Base-by-base conservation (phyloP, 1,139 yeast species). In the Magnusiomyces sp. region DNA sequence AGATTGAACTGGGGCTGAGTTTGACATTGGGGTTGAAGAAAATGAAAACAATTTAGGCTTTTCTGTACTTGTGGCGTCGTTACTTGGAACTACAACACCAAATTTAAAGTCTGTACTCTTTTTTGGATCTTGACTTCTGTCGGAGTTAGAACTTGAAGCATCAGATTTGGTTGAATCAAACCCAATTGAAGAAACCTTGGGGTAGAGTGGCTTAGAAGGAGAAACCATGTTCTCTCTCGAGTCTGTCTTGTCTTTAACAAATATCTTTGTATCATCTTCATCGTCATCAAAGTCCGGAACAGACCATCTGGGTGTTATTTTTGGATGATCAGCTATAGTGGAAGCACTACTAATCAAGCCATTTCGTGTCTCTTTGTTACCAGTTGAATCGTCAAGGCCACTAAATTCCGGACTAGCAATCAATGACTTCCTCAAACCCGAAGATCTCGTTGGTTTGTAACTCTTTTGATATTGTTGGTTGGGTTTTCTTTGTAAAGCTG, bases 391-490 rank as follows among this genome's bases (percentile, higher is more conserved):
- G 7, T 23, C 29, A 23, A 23, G 4, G 29, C 29, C 29, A 23
- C 29, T 23, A 23, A 23, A 23, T 27, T 41, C 43, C 1, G 62
- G 59, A 31, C 58, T 58, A 7, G 59, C 54, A 16, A 55, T 51
- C 13, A 56, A 45, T 0, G 62, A 55, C 37, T 60, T 55, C 7
- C 66, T 53, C 37, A 62, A 53, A 27, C 55, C 53, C 1, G 64
- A 61, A 3, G 65, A 57, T 36, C 53, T 56, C 1, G 56, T 50
- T 1, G 66, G 66, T 51, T 57, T 61, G 50, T 60, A 60, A 46
- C 57, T 57, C 33, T 57, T 55, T 37, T 52, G 44, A 33, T 39
- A 43, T 9, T 51, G 45, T 11, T 49, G 50, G 20, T 42, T 47
- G 33, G 51, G 44, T 19, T 47, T 45, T 14, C 43, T 36, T 16